phyloP scores from a whole-genome alignment of 257 asterid genomes.

The Nicotiana knightiana region DNA sequence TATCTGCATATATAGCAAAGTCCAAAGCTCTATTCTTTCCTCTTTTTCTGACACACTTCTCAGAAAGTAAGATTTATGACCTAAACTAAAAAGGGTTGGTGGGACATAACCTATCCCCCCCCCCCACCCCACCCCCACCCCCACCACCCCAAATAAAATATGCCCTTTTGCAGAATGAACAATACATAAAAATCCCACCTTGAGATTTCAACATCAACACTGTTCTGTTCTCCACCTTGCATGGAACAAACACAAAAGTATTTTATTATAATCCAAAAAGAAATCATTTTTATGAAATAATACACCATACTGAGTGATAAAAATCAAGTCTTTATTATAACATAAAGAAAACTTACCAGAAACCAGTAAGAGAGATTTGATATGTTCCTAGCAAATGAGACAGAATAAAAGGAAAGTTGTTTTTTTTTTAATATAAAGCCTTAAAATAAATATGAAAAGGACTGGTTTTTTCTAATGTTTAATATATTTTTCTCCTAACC shows the following conservation, averaged over 20 bases:
- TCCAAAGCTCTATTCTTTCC: constrained; percentile 3
- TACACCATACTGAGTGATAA: not conserved
- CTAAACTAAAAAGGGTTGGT: constrained; percentile 7
- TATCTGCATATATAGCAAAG: constrained; percentile 5
- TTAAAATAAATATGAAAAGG: not conserved
- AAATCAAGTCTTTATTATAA: constrained; percentile 7
- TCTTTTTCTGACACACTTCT: constrained; percentile 8
- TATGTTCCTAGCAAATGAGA: not conserved
- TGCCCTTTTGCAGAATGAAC: not conserved
- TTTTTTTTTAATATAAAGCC: not conserved
- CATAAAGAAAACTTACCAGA: constrained; percentile 9
- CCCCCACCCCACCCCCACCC: not conserved
- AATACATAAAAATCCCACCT: constrained; percentile 16
- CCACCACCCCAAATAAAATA: not conserved
- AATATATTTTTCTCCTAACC: not conserved
- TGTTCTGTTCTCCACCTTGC: constrained; percentile 12
- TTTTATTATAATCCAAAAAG: too few species aligned
- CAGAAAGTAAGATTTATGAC: constrained; percentile 30
- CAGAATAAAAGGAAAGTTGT: not conserved
- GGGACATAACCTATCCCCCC: not conserved
- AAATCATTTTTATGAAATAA: not conserved
- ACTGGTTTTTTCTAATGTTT: not conserved
- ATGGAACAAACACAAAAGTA: not conserved
- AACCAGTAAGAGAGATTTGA: constrained; percentile 9
- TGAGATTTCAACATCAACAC: constrained; percentile 32